Evolutionary conservation across 2,329 filamentous ascomycete species (phyloP).

Genomic region (Cadophora gregata): DNA sequence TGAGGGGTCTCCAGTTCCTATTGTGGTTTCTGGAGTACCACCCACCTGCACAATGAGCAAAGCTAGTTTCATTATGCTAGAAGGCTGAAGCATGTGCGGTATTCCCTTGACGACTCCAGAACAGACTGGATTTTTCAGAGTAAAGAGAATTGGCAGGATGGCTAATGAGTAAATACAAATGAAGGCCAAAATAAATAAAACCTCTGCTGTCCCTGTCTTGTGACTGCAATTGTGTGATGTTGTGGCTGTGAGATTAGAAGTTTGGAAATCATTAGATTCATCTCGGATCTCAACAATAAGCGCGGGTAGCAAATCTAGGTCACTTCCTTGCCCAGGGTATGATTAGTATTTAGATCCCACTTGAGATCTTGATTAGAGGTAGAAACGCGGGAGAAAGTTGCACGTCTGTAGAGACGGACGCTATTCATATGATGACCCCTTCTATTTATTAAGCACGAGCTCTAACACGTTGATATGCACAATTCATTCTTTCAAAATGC

Average conservation of each 20-base stretch:
- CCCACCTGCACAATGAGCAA: not conserved
- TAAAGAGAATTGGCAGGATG: not conserved
- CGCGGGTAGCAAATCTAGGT: not conserved
- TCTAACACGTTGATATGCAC: slow-evolving; percentile 1
- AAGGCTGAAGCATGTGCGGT: not conserved
- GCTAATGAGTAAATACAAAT: not conserved
- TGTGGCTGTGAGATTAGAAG: not conserved
- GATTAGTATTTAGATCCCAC: too few relatives aligned
- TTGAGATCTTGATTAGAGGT: too few relatives aligned
- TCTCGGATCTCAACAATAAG: not conserved
- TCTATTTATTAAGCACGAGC: not conserved
- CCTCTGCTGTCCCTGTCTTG: not conserved
- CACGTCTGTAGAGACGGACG: not conserved
- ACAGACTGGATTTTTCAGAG: not conserved
- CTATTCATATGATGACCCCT: not conserved
- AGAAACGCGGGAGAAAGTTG: not conserved
- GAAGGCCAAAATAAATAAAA: not conserved
- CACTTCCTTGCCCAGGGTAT: too few relatives aligned
- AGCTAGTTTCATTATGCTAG: too few relatives aligned
- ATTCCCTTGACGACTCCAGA: not conserved
- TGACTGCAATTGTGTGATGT: not conserved
- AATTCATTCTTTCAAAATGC: slow-evolving; percentile 19
- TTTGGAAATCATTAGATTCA: not conserved
- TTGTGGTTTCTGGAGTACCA: not conserved
- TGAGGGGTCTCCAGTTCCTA: not conserved